phyloP scores from a whole-genome alignment of 2,329 filamentous ascomycete genomes.

The Beauveria sp. region DNA sequence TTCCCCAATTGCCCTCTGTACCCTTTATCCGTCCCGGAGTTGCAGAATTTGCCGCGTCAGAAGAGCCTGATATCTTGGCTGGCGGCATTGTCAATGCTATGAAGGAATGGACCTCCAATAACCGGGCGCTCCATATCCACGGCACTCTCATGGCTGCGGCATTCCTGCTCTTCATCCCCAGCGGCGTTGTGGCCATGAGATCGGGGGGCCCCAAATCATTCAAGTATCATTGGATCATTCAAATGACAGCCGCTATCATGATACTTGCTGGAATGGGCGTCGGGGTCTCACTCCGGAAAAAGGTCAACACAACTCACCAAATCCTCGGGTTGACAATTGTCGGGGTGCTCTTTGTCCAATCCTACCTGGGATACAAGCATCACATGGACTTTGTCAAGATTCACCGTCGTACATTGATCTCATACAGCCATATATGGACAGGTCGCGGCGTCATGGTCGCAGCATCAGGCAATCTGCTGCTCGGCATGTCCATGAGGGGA shows the following conservation, averaged over 20 bases:
- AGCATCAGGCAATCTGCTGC: neutral
- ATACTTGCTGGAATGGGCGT: neutral
- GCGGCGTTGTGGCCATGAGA: constrained; percentile 14
- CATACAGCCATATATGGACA: constrained; percentile 9
- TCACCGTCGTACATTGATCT: constrained; percentile 15
- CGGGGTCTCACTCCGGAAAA: neutral
- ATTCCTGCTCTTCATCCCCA: constrained; percentile 14
- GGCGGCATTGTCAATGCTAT: neutral
- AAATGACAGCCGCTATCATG: neutral
- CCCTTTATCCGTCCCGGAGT: constrained; percentile 8
- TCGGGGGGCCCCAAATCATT: constrained; percentile 13
- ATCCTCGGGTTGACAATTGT: constrained; percentile 13
- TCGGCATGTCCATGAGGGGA: constrained; percentile 6
- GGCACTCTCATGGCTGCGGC: constrained; percentile 15
- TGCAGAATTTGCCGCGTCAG: constrained; percentile 10
- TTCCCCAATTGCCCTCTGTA: constrained; percentile 4
- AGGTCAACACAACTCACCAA: constrained; percentile 11
- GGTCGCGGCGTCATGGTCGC: constrained; percentile 11
- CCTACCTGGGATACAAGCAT: constrained; percentile 15
- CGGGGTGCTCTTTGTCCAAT: constrained; percentile 10
- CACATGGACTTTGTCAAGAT: constrained; percentile 16
- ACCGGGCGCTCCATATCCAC: constrained; percentile 11
- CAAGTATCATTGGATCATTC: constrained; percentile 17
- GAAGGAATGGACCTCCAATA: neutral
- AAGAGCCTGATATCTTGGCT: constrained; percentile 5